Evolutionary conservation across 495 filamentous ascomycete species (phyloP).

Genomic region (Cudoniella acicularis): DNA sequence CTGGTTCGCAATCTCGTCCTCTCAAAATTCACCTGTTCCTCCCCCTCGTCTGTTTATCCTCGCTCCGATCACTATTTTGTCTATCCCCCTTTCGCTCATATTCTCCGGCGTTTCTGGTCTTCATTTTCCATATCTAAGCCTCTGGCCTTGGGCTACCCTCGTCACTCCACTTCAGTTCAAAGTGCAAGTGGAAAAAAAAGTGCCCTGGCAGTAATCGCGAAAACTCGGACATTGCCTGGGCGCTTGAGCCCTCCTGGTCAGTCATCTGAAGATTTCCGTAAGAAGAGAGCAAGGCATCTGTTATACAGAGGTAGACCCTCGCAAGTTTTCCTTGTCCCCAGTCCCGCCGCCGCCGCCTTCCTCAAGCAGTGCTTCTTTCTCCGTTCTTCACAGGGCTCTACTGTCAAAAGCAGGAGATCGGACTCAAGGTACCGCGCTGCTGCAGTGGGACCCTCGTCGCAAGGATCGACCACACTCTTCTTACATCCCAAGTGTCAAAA

Average conservation of each 20-base stretch:
- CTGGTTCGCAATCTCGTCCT: conserved; percentile 7
- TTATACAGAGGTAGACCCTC: conserved; percentile 29
- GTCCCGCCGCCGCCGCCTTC: neutral
- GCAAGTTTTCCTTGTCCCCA: conserved; percentile 13
- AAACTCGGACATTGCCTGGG: conserved; percentile 23
- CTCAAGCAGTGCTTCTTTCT: conserved; percentile 5
- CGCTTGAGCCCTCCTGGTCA: conserved; percentile 15
- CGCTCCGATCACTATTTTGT: conserved; percentile 25
- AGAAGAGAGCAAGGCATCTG: conserved; percentile 27
- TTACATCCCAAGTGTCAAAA: conserved; percentile 21
- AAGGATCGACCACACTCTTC: conserved; percentile 24
- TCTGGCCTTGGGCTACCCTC: conserved; percentile 18
- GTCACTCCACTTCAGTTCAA: conserved; percentile 20
- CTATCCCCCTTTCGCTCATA: conserved; percentile 11
- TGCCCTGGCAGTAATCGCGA: conserved; percentile 14
- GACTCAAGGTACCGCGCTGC: conserved; percentile 16
- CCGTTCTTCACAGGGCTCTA: conserved; percentile 8
- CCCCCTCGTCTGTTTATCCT: conserved; percentile 17
- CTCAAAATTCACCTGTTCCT: conserved; percentile 1
- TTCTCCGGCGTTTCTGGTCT: conserved; percentile 7
- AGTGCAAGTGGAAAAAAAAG: too few relatives aligned
- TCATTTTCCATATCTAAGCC: conserved; percentile 17
- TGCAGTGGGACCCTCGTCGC: conserved; percentile 25
- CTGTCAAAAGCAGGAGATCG: conserved; percentile 20
- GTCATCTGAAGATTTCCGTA: conserved; percentile 19